Conservation (phyloP, 495 filamentous ascomycete species). For the Aspergillus asperescens region DNA sequence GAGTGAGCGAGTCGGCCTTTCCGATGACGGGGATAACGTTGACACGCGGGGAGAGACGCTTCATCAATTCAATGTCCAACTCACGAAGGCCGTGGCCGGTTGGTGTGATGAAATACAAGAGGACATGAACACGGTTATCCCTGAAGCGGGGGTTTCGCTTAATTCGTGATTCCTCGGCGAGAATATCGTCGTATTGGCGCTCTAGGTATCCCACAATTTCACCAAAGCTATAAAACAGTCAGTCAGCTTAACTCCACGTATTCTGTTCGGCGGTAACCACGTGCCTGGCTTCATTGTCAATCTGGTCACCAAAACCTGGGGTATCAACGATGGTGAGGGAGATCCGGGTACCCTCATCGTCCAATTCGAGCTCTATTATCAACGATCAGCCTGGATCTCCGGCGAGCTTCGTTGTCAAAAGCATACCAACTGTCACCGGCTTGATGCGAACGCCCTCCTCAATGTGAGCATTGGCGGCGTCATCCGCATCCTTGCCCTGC, state of each 20-base stretch:
- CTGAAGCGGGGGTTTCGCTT: slow-evolving; percentile 99
- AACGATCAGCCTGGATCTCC: not conserved
- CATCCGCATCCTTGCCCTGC: slow-evolving; percentile 81
- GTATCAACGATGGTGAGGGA: slow-evolving; percentile 98
- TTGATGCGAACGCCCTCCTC: slow-evolving; percentile 98
- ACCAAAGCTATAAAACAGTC: slow-evolving; percentile 62
- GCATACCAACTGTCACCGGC: slow-evolving; percentile 93
- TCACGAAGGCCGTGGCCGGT: slow-evolving; percentile 98
- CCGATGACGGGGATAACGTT: slow-evolving; percentile 99
- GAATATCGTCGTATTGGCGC: slow-evolving; percentile 98
- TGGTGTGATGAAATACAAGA: slow-evolving; percentile 98
- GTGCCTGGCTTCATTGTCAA: slow-evolving; percentile 98
- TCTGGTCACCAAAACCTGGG: slow-evolving; percentile 96
- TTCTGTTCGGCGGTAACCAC: slow-evolving; percentile 16
- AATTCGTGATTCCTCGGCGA: slow-evolving; percentile 98
- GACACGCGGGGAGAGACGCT: slow-evolving; percentile 93
- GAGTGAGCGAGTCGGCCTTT: slow-evolving; percentile 95
- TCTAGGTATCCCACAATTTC: slow-evolving; percentile 98
- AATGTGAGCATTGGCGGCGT: slow-evolving; percentile 78
- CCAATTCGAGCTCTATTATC: slow-evolving; percentile 77
- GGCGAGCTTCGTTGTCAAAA: not conserved
- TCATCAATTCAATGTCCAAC: slow-evolving; percentile 99
- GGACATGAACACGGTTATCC: slow-evolving; percentile 95
- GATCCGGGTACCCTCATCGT: slow-evolving; percentile 97
- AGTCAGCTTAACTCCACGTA: slow-evolving; percentile 17